A percentile compares a stretch with the other conserved stretches of the same genome.
These are phyloP conservation scores for Przewalskia tangutica DNA, from an alignment of 257 asterid genomes.

Conservation along the genomic window DNA sequence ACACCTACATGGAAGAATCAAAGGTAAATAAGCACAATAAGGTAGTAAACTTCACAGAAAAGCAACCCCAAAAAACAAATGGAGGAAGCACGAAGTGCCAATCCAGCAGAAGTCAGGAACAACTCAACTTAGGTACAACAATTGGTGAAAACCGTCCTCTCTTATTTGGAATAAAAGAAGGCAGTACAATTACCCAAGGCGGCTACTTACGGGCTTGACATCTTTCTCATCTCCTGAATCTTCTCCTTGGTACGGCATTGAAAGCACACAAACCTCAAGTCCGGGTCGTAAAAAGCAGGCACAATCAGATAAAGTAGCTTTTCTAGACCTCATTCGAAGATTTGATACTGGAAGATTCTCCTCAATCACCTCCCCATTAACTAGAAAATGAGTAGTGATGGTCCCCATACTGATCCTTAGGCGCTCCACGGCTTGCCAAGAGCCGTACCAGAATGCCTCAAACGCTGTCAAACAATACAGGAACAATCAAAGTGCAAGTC, in stretches of 20 bases:
- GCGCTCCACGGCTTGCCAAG: conserved; percentile 74
- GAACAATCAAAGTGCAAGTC: neutral
- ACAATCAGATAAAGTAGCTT: conserved; percentile 59
- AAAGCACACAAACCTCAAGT: conserved; percentile 57
- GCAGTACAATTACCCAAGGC: neutral
- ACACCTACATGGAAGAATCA: conserved; percentile 32
- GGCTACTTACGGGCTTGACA: conserved; percentile 39
- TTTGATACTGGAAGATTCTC: conserved; percentile 46
- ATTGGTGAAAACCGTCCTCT: neutral
- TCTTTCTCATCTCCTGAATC: conserved; percentile 27
- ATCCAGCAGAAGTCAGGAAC: neutral
- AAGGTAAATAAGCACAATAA: neutral
- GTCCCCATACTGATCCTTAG: conserved; percentile 43
- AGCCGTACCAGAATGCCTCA: conserved; percentile 60
- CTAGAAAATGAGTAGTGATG: conserved; percentile 27
- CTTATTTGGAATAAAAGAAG: neutral
- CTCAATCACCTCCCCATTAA: conserved; percentile 39
- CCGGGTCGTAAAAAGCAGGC: conserved; percentile 73
- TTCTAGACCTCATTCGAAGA: conserved; percentile 77
- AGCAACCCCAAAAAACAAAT: neutral
- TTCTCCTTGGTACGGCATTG: conserved; percentile 22
- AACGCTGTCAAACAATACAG: conserved; percentile 50
- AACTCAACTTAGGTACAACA: neutral
- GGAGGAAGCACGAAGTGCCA: neutral
- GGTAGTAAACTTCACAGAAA: neutral